Conservation (phyloP, 139 green algal species). For the Monoraphidium neglectum region DNA sequence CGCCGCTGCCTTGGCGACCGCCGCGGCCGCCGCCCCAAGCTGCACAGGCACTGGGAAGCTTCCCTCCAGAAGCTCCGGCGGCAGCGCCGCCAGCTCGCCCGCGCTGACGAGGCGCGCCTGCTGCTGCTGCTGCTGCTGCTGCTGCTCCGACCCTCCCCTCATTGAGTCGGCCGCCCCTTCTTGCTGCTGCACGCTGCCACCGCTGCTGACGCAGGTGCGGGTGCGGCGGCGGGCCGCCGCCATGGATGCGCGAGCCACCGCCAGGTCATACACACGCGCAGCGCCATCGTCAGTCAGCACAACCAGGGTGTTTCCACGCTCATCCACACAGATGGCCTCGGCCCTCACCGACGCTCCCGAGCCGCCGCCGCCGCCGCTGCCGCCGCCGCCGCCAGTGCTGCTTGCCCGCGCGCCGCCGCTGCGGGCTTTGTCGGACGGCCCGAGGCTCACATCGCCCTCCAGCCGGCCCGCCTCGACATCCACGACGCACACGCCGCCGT, state of each 20-base stretch:
- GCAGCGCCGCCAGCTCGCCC: background rate
- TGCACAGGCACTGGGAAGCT: background rate
- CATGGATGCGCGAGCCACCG: constrained; percentile 2
- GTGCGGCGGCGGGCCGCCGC: too few species aligned
- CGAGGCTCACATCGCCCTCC: constrained; percentile 12
- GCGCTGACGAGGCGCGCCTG: constrained; percentile 5
- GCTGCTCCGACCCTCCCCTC: background rate
- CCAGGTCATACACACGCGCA: constrained; percentile 50
- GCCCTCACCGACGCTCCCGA: constrained; percentile 7
- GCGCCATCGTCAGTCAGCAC: constrained; percentile 41
- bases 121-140: background rate
- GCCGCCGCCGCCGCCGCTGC: background rate
- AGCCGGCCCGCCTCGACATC: constrained; percentile 19
- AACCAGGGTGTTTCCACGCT: constrained; percentile 42
- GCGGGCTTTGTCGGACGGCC: too few species aligned
- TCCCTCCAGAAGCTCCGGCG: background rate
- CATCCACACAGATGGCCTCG: constrained; percentile 42
- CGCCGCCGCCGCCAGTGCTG: too few species aligned
- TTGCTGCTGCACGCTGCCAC: background rate
- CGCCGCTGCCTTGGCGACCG: background rate
- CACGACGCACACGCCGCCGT: constrained; percentile 42
- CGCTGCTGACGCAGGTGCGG: too few species aligned
- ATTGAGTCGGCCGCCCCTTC: background rate
- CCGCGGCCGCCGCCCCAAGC: background rate
- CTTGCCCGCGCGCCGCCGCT: too few species aligned